These are phyloP conservation scores for Tilletia horrida DNA, from an alignment of 1,284 basidiomycete species.

Conservation along the genomic window DNA sequence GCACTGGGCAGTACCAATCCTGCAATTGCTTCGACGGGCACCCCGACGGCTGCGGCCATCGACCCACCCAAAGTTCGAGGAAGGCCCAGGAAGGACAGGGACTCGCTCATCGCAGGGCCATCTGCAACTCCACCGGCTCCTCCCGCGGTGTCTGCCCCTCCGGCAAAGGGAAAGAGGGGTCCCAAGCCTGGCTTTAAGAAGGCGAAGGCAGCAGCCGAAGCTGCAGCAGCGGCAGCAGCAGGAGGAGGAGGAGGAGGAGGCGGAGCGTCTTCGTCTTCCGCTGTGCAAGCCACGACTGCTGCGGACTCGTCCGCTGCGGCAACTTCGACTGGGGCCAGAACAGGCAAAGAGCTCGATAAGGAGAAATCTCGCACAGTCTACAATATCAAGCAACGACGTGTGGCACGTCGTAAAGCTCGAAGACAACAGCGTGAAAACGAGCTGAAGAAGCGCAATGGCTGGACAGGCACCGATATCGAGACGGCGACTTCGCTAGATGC, in stretches of 20 bases:
- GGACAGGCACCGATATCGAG: neutral
- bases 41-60: too few species aligned
- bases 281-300: neutral
- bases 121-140: neutral
- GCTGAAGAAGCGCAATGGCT: constrained; percentile 10
- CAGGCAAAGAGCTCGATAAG: neutral
- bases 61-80: too few species aligned
- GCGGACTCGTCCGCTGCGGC: neutral
- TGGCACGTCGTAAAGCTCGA: neutral
- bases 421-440: neutral
- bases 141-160: neutral
- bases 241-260: neutral
- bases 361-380: neutral
- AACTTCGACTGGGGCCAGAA: neutral
- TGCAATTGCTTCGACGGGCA: too few species aligned
- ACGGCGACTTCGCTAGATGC: constrained; percentile 7
- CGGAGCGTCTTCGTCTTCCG: too few species aligned
- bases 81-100: too few species aligned
- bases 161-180: neutral
- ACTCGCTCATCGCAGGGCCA: too few species aligned
- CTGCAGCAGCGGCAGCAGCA: neutral
- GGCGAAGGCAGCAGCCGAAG: neutral
- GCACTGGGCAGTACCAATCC: too few species aligned
- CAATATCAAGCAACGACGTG: constrained; percentile 2
- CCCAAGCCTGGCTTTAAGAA: neutral